Conservation (phyloP, 257 asterid species). For the Sherardia arvensis region DNA sequence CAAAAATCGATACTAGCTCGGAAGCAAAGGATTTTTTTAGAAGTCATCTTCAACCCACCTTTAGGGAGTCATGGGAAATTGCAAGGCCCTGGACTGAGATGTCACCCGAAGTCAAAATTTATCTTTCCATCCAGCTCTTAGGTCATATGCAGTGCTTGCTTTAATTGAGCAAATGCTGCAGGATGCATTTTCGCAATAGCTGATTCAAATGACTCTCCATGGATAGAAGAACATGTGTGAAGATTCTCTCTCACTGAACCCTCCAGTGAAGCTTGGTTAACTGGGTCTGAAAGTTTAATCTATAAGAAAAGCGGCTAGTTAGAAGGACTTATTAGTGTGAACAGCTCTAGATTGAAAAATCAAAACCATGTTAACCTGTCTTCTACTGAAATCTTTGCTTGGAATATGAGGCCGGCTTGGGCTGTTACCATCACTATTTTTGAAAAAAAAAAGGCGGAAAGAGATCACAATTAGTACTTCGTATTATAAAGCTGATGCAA, state of each 20-base stretch:
- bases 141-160: slow-evolving; percentile 78
- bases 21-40: not conserved
- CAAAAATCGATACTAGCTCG: not conserved
- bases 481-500: not conserved
- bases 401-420: slow-evolving; percentile 68
- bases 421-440: slow-evolving; percentile 57
- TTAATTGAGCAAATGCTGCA: slow-evolving; percentile 61
- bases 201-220: slow-evolving; percentile 72
- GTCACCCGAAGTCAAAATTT: not conserved
- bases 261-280: slow-evolving; percentile 72
- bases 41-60: not conserved
- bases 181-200: slow-evolving; percentile 87
- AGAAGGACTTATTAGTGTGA: not conserved
- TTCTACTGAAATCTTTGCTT: slow-evolving; percentile 78
- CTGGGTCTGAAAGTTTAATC: slow-evolving; percentile 84
- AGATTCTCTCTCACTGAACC: slow-evolving; percentile 78
- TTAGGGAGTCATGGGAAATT: not conserved
- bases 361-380: slow-evolving; percentile 57
- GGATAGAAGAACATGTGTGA: slow-evolving; percentile 78
- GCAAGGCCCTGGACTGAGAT: not conserved
- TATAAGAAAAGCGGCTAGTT: slow-evolving; percentile 17
- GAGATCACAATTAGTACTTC: slow-evolving; percentile 5
- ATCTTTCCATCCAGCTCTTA: slow-evolving; percentile 19
- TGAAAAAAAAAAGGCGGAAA: slow-evolving; percentile 11
- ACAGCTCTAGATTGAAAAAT: slow-evolving; percentile 8